Evolutionary conservation across 2,329 filamentous ascomycete species (phyloP).

Genomic region (Zymoseptoria ardabiliae): DNA sequence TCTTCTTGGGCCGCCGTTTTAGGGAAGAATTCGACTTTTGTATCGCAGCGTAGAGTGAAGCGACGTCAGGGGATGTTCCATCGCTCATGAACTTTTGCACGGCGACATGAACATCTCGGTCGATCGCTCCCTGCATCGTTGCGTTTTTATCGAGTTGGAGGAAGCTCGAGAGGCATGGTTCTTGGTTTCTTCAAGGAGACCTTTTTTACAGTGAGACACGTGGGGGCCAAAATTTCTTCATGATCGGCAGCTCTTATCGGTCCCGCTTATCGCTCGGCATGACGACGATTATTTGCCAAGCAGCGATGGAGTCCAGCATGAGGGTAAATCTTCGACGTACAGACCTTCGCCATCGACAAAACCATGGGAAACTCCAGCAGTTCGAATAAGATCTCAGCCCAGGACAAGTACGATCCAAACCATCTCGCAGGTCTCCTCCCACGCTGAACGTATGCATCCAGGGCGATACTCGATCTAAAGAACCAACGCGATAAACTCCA

Average conservation of each 20-base stretch:
- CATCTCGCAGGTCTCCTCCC: too few relatives aligned
- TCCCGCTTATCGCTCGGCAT: neutral
- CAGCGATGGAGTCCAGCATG: too few relatives aligned
- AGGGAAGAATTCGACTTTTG: slow-evolving; percentile 81
- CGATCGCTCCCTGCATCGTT: slow-evolving; percentile 17
- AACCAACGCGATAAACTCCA: slow-evolving; percentile 94
- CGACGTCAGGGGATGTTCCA: slow-evolving; percentile 20
- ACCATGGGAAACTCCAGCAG: slow-evolving; percentile 59
- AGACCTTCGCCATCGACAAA: neutral
- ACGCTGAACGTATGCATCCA: slow-evolving; percentile 33
- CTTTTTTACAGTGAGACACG: neutral
- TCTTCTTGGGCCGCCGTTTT: slow-evolving; percentile 71
- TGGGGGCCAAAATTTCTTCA: neutral
- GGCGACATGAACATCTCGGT: slow-evolving; percentile 50
- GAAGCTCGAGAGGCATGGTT: neutral
- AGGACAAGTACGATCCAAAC: slow-evolving; percentile 88
- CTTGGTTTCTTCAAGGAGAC: neutral
- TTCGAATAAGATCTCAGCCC: slow-evolving; percentile 59
- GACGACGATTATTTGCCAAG: neutral
- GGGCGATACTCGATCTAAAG: slow-evolving; percentile 96
- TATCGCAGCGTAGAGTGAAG: slow-evolving; percentile 65
- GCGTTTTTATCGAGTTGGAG: neutral
- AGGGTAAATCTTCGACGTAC: neutral
- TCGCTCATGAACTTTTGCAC: slow-evolving; percentile 23
- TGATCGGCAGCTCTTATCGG: neutral